phyloP scores from a whole-genome alignment of 495 filamentous ascomycete genomes.

The Copromyces sp. region DNA sequence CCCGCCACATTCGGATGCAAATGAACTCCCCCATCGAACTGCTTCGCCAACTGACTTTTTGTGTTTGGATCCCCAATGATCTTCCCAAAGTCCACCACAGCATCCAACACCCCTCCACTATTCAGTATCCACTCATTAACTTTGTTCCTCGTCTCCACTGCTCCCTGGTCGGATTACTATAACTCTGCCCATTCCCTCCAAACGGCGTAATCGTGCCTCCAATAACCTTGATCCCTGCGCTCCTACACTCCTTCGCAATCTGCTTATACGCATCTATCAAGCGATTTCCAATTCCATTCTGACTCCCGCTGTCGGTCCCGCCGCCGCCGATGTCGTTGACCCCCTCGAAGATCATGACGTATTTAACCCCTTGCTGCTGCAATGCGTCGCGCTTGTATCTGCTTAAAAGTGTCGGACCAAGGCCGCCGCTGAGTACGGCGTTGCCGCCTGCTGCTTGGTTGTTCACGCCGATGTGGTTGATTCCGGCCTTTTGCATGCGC shows the following conservation, averaged over 20 bases:
- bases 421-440: slow-evolving; percentile 50
- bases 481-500: slow-evolving; percentile 38
- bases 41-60: slow-evolving; percentile 29
- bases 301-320: slow-evolving; percentile 33
- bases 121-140: slow-evolving; percentile 56
- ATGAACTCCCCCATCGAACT: slow-evolving; percentile 59
- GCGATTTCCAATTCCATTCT: slow-evolving; percentile 38
- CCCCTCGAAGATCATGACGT: slow-evolving; percentile 61
- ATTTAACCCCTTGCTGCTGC: slow-evolving; percentile 43
- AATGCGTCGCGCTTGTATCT: slow-evolving; percentile 59
- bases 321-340: slow-evolving; percentile 59
- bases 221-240: slow-evolving; percentile 46
- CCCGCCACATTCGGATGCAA: slow-evolving; percentile 60
- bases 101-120: slow-evolving; percentile 46
- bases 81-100: slow-evolving; percentile 53
- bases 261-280: slow-evolving; percentile 49
- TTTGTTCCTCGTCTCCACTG: slow-evolving; percentile 42
- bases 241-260: slow-evolving; percentile 47
- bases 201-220: slow-evolving; percentile 65
- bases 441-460: slow-evolving; percentile 73
- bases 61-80: slow-evolving; percentile 43
- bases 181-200: slow-evolving; percentile 35
- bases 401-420: slow-evolving; percentile 50
- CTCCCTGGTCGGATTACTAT: slow-evolving; percentile 47
- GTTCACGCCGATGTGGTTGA: slow-evolving; percentile 44